Conservation (phyloP, 768 basidiomycete genomes). For the Galerina marginata region DNA sequence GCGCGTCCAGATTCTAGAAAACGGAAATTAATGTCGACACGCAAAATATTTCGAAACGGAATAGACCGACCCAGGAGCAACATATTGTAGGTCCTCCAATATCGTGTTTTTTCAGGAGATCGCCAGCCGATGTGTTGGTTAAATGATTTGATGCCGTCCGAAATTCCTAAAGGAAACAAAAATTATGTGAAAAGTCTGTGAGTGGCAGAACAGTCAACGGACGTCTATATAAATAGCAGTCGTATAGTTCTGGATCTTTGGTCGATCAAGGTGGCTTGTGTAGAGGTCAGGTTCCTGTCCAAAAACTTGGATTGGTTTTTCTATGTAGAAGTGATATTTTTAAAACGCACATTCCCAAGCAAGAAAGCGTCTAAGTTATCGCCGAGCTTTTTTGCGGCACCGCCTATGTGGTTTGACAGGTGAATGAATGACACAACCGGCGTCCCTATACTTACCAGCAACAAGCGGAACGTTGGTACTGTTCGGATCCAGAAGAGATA, state of each 20-base stretch:
- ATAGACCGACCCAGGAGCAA: slow-evolving; percentile 50
- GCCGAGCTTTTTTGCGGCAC: slow-evolving; percentile 42
- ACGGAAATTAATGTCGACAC: background rate
- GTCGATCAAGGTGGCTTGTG: slow-evolving; percentile 44
- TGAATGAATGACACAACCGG: background rate
- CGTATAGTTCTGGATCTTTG: slow-evolving; percentile 51
- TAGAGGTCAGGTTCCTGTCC: slow-evolving; percentile 65
- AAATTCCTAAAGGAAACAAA: slow-evolving; percentile 42
- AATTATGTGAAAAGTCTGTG: background rate
- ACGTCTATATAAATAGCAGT: slow-evolving; percentile 51
- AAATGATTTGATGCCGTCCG: slow-evolving; percentile 40
- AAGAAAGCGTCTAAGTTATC: slow-evolving; percentile 48
- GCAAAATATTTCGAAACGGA: background rate
- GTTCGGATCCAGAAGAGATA: slow-evolving; percentile 47
- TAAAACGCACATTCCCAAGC: slow-evolving; percentile 49
- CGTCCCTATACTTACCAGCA: slow-evolving; percentile 15
- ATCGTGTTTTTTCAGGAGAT: slow-evolving; percentile 42
- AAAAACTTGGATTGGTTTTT: slow-evolving; percentile 17
- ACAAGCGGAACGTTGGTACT: slow-evolving; percentile 35
- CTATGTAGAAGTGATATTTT: background rate
- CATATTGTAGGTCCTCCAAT: slow-evolving; percentile 58
- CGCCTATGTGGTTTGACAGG: slow-evolving; percentile 26
- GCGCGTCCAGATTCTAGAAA: slow-evolving; percentile 44
- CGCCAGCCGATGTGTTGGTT: slow-evolving; percentile 40
- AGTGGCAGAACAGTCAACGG: slow-evolving; percentile 15